A percentile compares a stretch with the other conserved stretches of the same genome.
Conservation (phyloP, 768 basidiomycete species). For the Epithele typhae region DNA sequence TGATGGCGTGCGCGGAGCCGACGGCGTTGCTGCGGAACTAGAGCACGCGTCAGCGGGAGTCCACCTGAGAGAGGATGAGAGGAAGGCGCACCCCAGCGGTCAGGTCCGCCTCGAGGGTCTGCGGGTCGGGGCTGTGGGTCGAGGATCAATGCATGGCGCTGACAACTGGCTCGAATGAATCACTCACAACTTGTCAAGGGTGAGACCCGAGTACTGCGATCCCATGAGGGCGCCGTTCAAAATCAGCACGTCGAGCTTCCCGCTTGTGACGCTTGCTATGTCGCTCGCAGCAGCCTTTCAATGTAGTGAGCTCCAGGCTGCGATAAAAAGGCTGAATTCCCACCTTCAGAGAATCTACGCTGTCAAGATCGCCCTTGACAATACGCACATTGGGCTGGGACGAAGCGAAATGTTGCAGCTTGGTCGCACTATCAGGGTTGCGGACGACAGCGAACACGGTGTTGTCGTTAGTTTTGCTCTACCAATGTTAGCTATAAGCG, state of each 20-base stretch:
- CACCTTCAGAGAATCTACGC: slow-evolving; percentile 26
- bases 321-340: slow-evolving; percentile 19
- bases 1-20: slow-evolving; percentile 30
- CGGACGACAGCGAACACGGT: slow-evolving; percentile 20
- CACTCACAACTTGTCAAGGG: too few relatives aligned
- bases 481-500: neutral
- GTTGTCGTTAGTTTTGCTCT: slow-evolving; percentile 12
- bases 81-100: too few relatives aligned
- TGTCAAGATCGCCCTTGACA: slow-evolving; percentile 33
- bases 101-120: too few relatives aligned
- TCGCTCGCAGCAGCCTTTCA: too few relatives aligned
- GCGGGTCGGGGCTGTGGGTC: too few relatives aligned
- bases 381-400: slow-evolving; percentile 26
- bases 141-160: too few relatives aligned
- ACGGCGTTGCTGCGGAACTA: slow-evolving; percentile 31
- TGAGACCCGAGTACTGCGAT: too few relatives aligned
- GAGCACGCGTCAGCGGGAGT: slow-evolving; percentile 22
- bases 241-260: too few relatives aligned
- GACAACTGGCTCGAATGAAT: too few relatives aligned
- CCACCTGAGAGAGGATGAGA: slow-evolving; percentile 25
- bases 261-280: too few relatives aligned
- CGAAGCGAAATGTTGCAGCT: slow-evolving; percentile 3
- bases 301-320: too few relatives aligned
- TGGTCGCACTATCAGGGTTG: slow-evolving; percentile 6
- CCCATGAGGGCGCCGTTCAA: too few relatives aligned